Evolutionary conservation across 495 filamentous ascomycete genomes (phyloP), one percentile per base, ranked within the genome.

Genomic region (Penicillium nucicola): DNA sequence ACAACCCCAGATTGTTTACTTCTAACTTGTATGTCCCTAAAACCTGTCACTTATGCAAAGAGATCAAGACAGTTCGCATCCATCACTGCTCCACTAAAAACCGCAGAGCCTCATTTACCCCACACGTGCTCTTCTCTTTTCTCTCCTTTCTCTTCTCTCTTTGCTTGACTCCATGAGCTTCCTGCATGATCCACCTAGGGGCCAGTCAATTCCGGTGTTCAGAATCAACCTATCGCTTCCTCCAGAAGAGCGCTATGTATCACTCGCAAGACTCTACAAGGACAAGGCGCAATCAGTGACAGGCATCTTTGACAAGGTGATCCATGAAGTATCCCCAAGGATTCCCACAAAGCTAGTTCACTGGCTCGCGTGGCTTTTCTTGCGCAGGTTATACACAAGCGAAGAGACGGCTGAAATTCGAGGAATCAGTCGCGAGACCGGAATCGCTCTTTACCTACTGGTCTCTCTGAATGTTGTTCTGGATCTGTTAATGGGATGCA

Each of bases 401-500:
- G 84, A 88, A 47, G 82, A 88, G 58, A 84, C 77, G 0, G 69
- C 76, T 39, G 84, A 87, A 57, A 65, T 88, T 20, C 71, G 67
- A 9, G 83, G 84, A 1, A 85, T 88, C 45, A 67, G 69, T 17
- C 64, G 66, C 10, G 68, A 61, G 9, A 76, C 75, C 6, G 81
- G 77, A 0, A 70, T 87, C 19, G 67, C 75, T 10, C 64, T 87
- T 63, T 81, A 81, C 57, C 61, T 87, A 5, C 65, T 88, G 3
- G 75, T 87, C 1, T 77, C 75, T 6, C 69, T 84, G 43, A 87
- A 87, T 53, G 77, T 81, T 10, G 61, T 85, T 5, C 74, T 88
- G 4, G 84, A 88, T 63, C 59, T 78, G 12, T 68, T 86, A 19
- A 79, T 88, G 70, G 84, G 84, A 2, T 88, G 84, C 58, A 85